These are phyloP conservation scores for Alternaria arborescens DNA, from an alignment of 2,329 filamentous ascomycete genomes.

Conservation along the genomic window DNA sequence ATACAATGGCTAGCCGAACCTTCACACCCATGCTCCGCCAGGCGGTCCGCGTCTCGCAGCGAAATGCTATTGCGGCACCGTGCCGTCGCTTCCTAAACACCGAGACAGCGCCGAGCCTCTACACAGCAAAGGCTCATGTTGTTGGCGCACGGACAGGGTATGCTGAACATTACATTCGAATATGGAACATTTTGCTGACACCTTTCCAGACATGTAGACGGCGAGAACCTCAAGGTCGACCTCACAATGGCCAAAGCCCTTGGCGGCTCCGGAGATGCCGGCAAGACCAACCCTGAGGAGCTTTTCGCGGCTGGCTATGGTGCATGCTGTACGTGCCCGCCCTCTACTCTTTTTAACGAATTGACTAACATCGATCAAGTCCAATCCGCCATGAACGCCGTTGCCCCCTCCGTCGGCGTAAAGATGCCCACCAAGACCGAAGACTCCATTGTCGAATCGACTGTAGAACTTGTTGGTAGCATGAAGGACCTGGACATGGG, in stretches of 20 bases:
- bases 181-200: not conserved
- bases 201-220: constrained; percentile 38
- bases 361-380: not conserved
- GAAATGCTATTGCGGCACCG: not conserved
- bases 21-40: constrained; percentile 25
- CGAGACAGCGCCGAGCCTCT: constrained; percentile 51
- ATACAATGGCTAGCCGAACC: constrained; percentile 26
- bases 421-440: constrained; percentile 53
- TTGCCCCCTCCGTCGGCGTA: constrained; percentile 52
- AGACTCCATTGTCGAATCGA: constrained; percentile 53
- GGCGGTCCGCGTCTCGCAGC: constrained; percentile 18
- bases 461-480: constrained; percentile 57
- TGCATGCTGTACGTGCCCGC: constrained; percentile 51
- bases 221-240: constrained; percentile 49
- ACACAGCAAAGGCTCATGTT: constrained; percentile 51
- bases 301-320: constrained; percentile 60
- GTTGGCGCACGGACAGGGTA: constrained; percentile 51
- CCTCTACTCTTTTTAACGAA: fast-evolving
- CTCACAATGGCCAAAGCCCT: constrained; percentile 57
- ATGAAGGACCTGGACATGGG: constrained; percentile 58
- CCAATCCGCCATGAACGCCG: constrained; percentile 58
- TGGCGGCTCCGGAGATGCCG: constrained; percentile 52
- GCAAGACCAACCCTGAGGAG: constrained; percentile 58
- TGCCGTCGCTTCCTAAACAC: constrained; percentile 50
- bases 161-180: not conserved